Percentiles rank a stretch among this genome's conserved stretches.
phyloP scores from a whole-genome alignment of 371 early-diverging fungal genomes.

The Mucor velutinosus region DNA sequence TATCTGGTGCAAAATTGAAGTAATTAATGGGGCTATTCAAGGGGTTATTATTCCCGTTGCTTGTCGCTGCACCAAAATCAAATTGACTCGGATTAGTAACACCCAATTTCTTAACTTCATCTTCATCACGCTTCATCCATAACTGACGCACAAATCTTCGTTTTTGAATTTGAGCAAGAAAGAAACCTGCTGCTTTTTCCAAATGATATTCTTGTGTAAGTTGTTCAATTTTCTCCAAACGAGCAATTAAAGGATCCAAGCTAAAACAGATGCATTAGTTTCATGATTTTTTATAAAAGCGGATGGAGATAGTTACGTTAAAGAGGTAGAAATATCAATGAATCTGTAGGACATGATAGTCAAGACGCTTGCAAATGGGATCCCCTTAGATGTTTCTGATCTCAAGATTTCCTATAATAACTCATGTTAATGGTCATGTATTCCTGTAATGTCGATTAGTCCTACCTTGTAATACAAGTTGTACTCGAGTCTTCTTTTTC shows the following conservation, averaged over 20 bases:
- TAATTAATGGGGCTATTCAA: slow-evolving; percentile 4
- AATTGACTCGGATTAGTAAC: slow-evolving; percentile 17
- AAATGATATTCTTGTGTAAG: slow-evolving; percentile 44
- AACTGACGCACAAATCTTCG: slow-evolving; percentile 40
- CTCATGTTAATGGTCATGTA: not conserved
- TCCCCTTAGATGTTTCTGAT: slow-evolving; percentile 47
- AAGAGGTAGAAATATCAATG: slow-evolving; percentile 50
- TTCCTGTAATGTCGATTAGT: not conserved
- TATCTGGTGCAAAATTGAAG: slow-evolving; percentile 5
- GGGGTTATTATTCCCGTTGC: not conserved
- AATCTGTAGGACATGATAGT: slow-evolving; percentile 57
- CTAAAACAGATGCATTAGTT: slow-evolving; percentile 17
- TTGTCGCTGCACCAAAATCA: slow-evolving; percentile 2
- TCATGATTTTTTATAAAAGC: not conserved
- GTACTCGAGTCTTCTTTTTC: slow-evolving; percentile 46
- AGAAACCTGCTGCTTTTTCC: slow-evolving; percentile 49
- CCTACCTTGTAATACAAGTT: slow-evolving; percentile 54
- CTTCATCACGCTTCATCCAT: slow-evolving; percentile 51
- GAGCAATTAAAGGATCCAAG: slow-evolving; percentile 40
- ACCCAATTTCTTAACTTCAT: slow-evolving; percentile 38
- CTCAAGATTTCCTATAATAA: slow-evolving; percentile 40
- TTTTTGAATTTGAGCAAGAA: slow-evolving; percentile 41
- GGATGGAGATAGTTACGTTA: slow-evolving; percentile 40
- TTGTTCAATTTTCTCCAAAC: slow-evolving; percentile 46
- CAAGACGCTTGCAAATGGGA: slow-evolving; percentile 57